Percentiles rank a stretch among this genome's conserved stretches.
Conservation (phyloP, 2,329 filamentous ascomycete species). For the Penicillium griseofulvum region DNA sequence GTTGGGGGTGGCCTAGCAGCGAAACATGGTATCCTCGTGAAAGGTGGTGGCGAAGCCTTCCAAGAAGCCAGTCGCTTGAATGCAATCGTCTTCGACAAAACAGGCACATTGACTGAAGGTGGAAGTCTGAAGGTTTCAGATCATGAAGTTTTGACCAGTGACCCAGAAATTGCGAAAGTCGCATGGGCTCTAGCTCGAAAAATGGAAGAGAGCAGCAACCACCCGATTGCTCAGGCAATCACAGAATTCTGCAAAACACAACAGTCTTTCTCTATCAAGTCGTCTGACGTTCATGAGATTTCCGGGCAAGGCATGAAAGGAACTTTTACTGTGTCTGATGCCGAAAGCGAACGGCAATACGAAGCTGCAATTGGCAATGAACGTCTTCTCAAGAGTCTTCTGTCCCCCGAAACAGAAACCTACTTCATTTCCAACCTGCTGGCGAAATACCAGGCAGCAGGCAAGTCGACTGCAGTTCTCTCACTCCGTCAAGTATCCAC, state of each 20-base stretch:
- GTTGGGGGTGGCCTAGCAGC: slow-evolving; percentile 79
- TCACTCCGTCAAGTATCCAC: slow-evolving; percentile 34
- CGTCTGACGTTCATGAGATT: slow-evolving; percentile 51
- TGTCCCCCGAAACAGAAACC: slow-evolving; percentile 31
- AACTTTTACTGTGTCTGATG: slow-evolving; percentile 41
- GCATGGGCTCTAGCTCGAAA: slow-evolving; percentile 49
- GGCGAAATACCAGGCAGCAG: slow-evolving; percentile 40
- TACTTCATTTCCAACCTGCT: slow-evolving; percentile 37
- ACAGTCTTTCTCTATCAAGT: slow-evolving; percentile 25
- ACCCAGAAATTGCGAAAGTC: slow-evolving; percentile 34
- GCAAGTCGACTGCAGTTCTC: slow-evolving; percentile 47
- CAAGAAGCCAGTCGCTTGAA: slow-evolving; percentile 77
- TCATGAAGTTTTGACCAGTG: slow-evolving; percentile 42
- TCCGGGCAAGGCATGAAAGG: slow-evolving; percentile 59
- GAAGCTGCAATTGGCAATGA: slow-evolving; percentile 60
- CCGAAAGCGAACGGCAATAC: slow-evolving; percentile 29
- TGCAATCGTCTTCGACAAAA: slow-evolving; percentile 85
- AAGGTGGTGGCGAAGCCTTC: slow-evolving; percentile 81
- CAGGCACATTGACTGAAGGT: slow-evolving; percentile 72
- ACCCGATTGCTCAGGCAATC: slow-evolving; percentile 59
- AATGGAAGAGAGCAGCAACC: slow-evolving; percentile 59
- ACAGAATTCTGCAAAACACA: slow-evolving; percentile 47
- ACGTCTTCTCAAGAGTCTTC: slow-evolving; percentile 44
- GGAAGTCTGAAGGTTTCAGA: slow-evolving; percentile 58
- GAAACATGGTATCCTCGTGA: slow-evolving; percentile 74